Evolutionary conservation across 2,329 filamentous ascomycete species (phyloP), one percentile per base, ranked within the genome.

Genomic region (Phoma sp.): DNA sequence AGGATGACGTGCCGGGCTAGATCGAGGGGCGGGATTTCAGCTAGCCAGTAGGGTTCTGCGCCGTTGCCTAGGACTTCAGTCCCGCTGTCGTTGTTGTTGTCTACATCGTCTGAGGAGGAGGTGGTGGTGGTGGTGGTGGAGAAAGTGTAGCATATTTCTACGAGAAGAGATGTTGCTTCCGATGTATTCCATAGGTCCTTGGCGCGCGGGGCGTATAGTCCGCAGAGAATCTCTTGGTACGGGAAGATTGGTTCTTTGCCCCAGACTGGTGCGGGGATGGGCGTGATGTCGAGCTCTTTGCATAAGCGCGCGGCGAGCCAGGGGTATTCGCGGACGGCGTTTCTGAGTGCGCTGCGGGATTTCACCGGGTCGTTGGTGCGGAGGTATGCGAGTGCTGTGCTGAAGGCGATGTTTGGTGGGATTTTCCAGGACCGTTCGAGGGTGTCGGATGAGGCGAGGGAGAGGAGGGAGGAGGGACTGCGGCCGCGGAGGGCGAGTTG

Each of bases 151-250:
- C 87, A 88, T 14, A 88, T 85, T 65, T 91, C 86, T 25, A 88
- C 82, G 1, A 97, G 83, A 7, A 96, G 76, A 4, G 80, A 77
- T 3, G 83, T 87, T 12, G 85, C 86, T 65, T 91, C 87, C 0
- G 89, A 83, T 4, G 87, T 92, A 69, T 92, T 92, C 93, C 93
- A 97, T 3, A 96, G 78, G 63, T 93, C 90, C 68, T 92, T 93
- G 4, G 89, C 83, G 37, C 89, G 85, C 51, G 85, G 81, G 23
- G 91, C 82, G 69, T 96, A 96, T 2, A 96, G 81, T 66, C 89
- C 86, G 4, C 87, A 86, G 66, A 91, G 84, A 30, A 96, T 83
- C 49, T 84, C 81, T 61, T 92, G 84, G 38, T 86, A 81, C 11
- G 83, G 80, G 25, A 86, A 83, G 1, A 87, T 82, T 5, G 90